Evolutionary conservation across 2,329 filamentous ascomycete genomes (phyloP), one percentile per base, ranked within the genome.

Genomic region (Neodidymelliopsis sp.): DNA sequence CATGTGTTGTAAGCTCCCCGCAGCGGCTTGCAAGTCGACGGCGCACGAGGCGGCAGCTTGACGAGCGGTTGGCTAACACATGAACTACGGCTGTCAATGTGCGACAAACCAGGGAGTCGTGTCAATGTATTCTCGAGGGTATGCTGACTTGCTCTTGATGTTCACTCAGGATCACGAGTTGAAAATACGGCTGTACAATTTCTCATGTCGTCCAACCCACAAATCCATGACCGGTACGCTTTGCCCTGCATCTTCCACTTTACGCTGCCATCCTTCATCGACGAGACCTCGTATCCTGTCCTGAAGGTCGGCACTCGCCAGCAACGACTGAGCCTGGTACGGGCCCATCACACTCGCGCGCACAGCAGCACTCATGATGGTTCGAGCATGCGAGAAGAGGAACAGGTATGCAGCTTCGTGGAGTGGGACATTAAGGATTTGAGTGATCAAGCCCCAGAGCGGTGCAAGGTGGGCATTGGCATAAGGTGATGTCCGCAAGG

Each of bases 141-240:
- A 13, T 6, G 12, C 27, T n/a, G 27, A n/a, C 24, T 27, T 7
- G 7, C 7, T 27, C 24, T 7, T 36, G 6, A 24, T 20, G 10
- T 10, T 11, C 13, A 6, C 6, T 27, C 24, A n/a, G 3, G 2
- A 28, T 62, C 65, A 93, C 62, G 89, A 92, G 73, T 94, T 94
- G 67, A 94, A 94, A 44, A 94, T 93, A 61, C 90, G 84, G 49
- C 89, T 92, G 71, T 94, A 94, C 56, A 94, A 71, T 67, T 90
- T 77, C 78, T 94, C 90, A 71, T 94, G 90, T 66, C 90, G 81
- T 3, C 90, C 90, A 65, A 91, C 80, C 89, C 90, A 94, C 23
- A 94, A 70, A 75, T 94, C 90, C 82, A 93, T 85, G 2, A 86
- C 81, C 1, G 90, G 90, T 54, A 91, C 85, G 45, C 78, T 85